Evolutionary conservation across 495 filamentous ascomycete genomes (phyloP).

Genomic region (Talaromyces stipitatus): DNA sequence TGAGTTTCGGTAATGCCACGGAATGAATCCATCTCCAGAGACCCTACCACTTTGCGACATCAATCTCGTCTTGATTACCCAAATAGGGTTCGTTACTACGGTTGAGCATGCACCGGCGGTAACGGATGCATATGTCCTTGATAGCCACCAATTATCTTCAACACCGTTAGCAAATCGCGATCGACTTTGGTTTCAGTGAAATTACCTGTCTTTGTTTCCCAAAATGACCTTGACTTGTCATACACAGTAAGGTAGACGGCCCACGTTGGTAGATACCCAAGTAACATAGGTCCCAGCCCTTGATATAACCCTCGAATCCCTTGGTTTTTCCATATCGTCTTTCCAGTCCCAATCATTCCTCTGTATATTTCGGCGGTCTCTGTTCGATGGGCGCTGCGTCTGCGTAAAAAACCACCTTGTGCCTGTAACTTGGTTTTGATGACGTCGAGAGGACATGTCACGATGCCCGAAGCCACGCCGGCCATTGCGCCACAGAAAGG

Average conservation of each 20-base stretch:
- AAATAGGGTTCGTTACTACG: slow-evolving; percentile 96
- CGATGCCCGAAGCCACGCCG: slow-evolving; percentile 84
- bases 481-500: slow-evolving; percentile 78
- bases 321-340: slow-evolving; percentile 77
- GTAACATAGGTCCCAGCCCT: slow-evolving; percentile 84
- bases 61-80: slow-evolving; percentile 97
- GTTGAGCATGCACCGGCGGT: slow-evolving; percentile 88
- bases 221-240: slow-evolving; percentile 71
- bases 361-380: slow-evolving; percentile 57
- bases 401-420: slow-evolving; percentile 67
- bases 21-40: slow-evolving; percentile 51
- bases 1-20: slow-evolving; percentile 86
- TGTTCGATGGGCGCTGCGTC: slow-evolving; percentile 31
- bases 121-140: slow-evolving; percentile 69
- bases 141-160: slow-evolving; percentile 51
- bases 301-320: slow-evolving; percentile 88
- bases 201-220: slow-evolving; percentile 56
- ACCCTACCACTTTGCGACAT: slow-evolving; percentile 73
- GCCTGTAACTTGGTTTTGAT: slow-evolving; percentile 99
- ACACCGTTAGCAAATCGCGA: not conserved
- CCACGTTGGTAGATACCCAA: slow-evolving; percentile 97
- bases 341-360: slow-evolving; percentile 80
- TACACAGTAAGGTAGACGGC: slow-evolving; percentile 96
- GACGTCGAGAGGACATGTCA: slow-evolving; percentile 96
- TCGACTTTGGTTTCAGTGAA: not conserved